A percentile compares a stretch with the other conserved stretches of the same genome.
phyloP scores from a whole-genome alignment of 1,139 yeast genomes.

The Debaryomyces singareniensis region DNA sequence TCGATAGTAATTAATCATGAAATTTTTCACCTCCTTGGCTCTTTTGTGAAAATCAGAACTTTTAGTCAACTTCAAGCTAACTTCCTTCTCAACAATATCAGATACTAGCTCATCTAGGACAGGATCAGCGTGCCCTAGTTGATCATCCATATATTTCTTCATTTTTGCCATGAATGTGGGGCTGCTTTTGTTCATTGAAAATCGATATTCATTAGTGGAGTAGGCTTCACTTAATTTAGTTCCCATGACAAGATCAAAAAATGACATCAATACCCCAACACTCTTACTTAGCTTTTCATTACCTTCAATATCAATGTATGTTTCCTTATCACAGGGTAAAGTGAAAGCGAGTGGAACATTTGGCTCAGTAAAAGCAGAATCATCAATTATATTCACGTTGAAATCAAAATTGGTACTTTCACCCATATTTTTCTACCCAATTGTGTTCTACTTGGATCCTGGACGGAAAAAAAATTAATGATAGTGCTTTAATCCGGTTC shows the following conservation, averaged over 20 bases:
- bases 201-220: constrained; percentile 28
- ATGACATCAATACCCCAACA: constrained; percentile 27
- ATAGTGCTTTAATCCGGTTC: too few species aligned
- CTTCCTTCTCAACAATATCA: constrained; percentile 33
- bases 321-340: constrained; percentile 31
- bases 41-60: constrained; percentile 29
- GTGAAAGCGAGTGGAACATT: constrained; percentile 32
- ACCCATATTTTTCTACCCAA: not conserved
- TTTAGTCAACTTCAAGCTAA: constrained; percentile 33
- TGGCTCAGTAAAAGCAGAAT: constrained; percentile 27
- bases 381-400: constrained; percentile 33
- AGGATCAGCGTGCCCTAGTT: constrained; percentile 26
- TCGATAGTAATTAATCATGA: constrained; percentile 35
- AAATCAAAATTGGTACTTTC: constrained; percentile 8
- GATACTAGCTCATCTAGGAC: constrained; percentile 34
- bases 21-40: constrained; percentile 31
- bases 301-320: constrained; percentile 22
- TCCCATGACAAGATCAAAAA: constrained; percentile 25
- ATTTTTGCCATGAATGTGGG: constrained; percentile 23
- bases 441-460: too few species aligned
- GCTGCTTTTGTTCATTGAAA: constrained; percentile 28
- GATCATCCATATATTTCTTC: constrained; percentile 26
- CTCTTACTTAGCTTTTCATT: constrained; percentile 21
- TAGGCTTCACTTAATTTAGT: constrained; percentile 26
- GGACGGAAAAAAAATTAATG: too few species aligned